A percentile compares a stretch with the other conserved stretches of the same genome.
phyloP scores from a whole-genome alignment of 2,329 filamentous ascomycete genomes.

The Pseudopithomyces maydicus region DNA sequence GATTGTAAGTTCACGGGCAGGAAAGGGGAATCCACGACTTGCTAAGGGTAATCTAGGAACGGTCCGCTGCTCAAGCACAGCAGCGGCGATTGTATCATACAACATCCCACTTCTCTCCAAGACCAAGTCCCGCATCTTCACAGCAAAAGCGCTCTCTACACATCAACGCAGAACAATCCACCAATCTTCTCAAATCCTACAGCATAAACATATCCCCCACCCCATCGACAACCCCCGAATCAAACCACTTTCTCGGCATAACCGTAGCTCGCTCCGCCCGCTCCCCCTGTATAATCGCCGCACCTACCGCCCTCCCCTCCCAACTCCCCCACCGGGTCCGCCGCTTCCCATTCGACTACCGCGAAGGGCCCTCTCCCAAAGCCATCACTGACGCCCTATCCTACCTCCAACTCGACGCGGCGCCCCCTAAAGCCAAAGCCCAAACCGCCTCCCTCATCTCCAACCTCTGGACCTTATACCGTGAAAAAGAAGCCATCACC shows the following conservation, averaged over 20 bases:
- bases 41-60: slow-evolving; percentile 27
- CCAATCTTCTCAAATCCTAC: slow-evolving; percentile 60
- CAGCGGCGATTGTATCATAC: slow-evolving; percentile 58
- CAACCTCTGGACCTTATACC: slow-evolving; percentile 64
- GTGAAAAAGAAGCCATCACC: slow-evolving; percentile 68
- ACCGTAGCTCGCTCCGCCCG: slow-evolving; percentile 67
- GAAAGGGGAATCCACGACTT: not conserved
- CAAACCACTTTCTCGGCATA: slow-evolving; percentile 62
- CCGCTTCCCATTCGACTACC: slow-evolving; percentile 68
- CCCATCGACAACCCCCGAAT: slow-evolving; percentile 31
- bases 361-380: slow-evolving; percentile 46
- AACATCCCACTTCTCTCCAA: slow-evolving; percentile 24
- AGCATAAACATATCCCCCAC: slow-evolving; percentile 54
- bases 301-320: slow-evolving; percentile 55
- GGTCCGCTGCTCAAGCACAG: slow-evolving; percentile 42
- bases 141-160: slow-evolving; percentile 59
- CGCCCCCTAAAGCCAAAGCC: slow-evolving; percentile 49
- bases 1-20: slow-evolving; percentile 32
- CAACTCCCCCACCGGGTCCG: slow-evolving; percentile 51
- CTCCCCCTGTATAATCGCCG: slow-evolving; percentile 67
- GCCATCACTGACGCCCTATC: slow-evolving; percentile 51
- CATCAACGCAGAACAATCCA: slow-evolving; percentile 59
- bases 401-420: slow-evolving; percentile 60
- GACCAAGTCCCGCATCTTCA: slow-evolving; percentile 16
- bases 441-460: slow-evolving; percentile 57